Base-by-base conservation (phyloP, 2,329 filamentous ascomycete genomes). In the Ophiosphaerella narmari region DNA sequence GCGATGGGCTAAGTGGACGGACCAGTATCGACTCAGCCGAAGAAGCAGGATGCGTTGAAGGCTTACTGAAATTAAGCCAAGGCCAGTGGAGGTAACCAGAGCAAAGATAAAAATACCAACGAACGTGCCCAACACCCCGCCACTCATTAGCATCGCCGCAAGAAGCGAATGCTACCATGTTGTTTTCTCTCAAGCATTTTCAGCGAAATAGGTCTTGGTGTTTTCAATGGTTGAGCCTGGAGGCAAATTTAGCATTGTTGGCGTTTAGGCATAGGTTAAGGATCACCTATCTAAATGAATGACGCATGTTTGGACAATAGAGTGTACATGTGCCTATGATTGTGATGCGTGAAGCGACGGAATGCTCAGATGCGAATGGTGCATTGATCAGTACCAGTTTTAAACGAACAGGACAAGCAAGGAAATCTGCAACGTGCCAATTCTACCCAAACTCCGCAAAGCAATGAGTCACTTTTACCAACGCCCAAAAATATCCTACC, bases 11-110 rank as follows among this genome's bases (percentile, higher is more conserved):
- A 55, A 52, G 66, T 24, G 86, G 85, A 7, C 86, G 86, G 67
- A 90, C 66, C 35, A 74, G 68, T 39, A 62, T 73, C 37, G 75
- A 74, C 36, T 74, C 72, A 9, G 76, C 75, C 16, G 78, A 79
- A 50, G 93, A 97, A 68, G 80, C 96, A 71, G 91, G 95, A 68
- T 95, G 91, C 67, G 87, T 96, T 39, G 90, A 93, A 46, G 91
- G 91, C n/a, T 75, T 97, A 57, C 73, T 97, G 55, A 93, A 90
- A 43, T 79, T 97, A 39, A 95, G 91, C 65, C 90, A 96, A 75
- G 93, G 92, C n/a, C 90, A 90, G 67, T 97, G 92, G 91, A 82
- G 71, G 53, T 79, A 51, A 58, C 41, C 39, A 33, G 21, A 33
- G 14, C 26, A 11, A 32, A 18, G 39, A 32, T 33, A 8, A 14